phyloP scores from a whole-genome alignment of 768 basidiomycete species.

The Naganishia vishniacii region DNA sequence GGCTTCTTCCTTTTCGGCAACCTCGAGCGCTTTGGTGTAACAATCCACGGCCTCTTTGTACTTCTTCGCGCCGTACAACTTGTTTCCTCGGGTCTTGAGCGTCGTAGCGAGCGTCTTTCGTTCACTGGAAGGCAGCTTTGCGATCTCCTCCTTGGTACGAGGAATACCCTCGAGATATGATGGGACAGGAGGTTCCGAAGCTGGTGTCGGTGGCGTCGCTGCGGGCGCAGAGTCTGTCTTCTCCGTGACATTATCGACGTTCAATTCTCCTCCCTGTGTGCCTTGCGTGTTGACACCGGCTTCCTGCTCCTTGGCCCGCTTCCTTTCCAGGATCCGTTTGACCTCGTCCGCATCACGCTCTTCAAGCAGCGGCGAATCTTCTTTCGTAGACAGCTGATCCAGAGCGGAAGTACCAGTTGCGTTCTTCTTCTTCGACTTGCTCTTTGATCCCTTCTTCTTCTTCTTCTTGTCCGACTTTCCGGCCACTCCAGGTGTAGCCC shows the following conservation, averaged over 20 bases:
- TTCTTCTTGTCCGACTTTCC: constrained; percentile 49
- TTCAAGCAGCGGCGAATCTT: constrained; percentile 72
- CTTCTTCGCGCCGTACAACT: constrained; percentile 51
- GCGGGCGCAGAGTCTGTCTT: neutral
- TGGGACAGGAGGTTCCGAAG: neutral
- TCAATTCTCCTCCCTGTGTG: neutral
- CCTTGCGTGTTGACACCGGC: constrained; percentile 12
- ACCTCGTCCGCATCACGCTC: constrained; percentile 56
- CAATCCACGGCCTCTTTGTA: constrained; percentile 49
- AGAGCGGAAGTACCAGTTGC: constrained; percentile 19
- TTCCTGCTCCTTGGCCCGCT: constrained; percentile 19
- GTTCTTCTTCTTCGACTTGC: constrained; percentile 43
- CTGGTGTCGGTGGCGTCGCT: constrained; percentile 26
- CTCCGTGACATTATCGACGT: constrained; percentile 6
- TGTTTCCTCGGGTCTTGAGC: constrained; percentile 53
- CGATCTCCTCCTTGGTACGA: constrained; percentile 23
- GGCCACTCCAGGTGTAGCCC: constrained; percentile 38
- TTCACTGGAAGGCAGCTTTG: constrained; percentile 25
- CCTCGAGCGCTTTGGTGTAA: constrained; percentile 55
- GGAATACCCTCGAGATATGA: constrained; percentile 25
- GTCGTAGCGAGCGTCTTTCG: constrained; percentile 56
- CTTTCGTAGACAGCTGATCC: constrained; percentile 21
- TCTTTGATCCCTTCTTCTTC: constrained; percentile 59
- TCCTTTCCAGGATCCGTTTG: constrained; percentile 13
- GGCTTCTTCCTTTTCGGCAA: constrained; percentile 60